Percentiles rank a stretch among this genome's conserved stretches.
phyloP scores from a whole-genome alignment of 1,284 basidiomycete genomes.

The Boletus semigastroideus region DNA sequence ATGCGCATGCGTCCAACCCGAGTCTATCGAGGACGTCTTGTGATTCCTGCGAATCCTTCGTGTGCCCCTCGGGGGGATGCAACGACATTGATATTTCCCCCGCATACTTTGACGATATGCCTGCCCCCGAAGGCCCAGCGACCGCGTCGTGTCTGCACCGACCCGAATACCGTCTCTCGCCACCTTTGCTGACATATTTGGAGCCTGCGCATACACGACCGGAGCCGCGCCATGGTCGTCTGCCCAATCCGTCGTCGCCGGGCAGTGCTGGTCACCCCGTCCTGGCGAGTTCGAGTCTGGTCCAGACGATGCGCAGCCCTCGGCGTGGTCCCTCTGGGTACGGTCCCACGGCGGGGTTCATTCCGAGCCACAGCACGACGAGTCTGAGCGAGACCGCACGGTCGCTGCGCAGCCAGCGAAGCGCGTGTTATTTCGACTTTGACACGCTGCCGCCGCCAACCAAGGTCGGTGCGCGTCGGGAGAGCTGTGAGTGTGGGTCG shows the following conservation, averaged over 20 bases:
- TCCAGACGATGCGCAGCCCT: neutral
- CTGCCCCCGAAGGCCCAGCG: slow-evolving; percentile 53
- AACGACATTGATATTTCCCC: slow-evolving; percentile 55
- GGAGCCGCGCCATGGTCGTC: slow-evolving; percentile 1
- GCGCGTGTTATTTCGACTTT: slow-evolving; percentile 27
- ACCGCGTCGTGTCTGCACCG: slow-evolving; percentile 38
- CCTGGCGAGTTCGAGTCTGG: slow-evolving; percentile 4
- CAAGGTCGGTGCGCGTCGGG: neutral
- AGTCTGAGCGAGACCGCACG: slow-evolving; percentile 11
- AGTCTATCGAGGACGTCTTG: slow-evolving; percentile 8
- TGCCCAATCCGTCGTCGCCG: neutral
- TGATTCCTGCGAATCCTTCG: slow-evolving; percentile 21
- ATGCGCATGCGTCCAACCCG: slow-evolving; percentile 10
- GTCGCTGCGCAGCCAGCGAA: slow-evolving; percentile 18
- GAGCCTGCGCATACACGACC: slow-evolving; percentile 22
- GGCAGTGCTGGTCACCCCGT: neutral
- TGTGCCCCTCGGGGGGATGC: slow-evolving; percentile 15
- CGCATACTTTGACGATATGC: slow-evolving; percentile 59
- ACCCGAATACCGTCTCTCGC: slow-evolving; percentile 27
- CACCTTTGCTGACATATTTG: slow-evolving; percentile 28
- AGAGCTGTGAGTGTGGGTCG: neutral
- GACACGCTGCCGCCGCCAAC: slow-evolving; percentile 27
- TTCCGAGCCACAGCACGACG: slow-evolving; percentile 14
- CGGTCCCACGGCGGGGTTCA: slow-evolving; percentile 32
- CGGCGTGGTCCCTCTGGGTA: slow-evolving; percentile 7